Evolutionary conservation across 768 basidiomycete species (phyloP), one percentile per base, ranked within the genome.

Genomic region (Leucosporidium creatinivorum): DNA sequence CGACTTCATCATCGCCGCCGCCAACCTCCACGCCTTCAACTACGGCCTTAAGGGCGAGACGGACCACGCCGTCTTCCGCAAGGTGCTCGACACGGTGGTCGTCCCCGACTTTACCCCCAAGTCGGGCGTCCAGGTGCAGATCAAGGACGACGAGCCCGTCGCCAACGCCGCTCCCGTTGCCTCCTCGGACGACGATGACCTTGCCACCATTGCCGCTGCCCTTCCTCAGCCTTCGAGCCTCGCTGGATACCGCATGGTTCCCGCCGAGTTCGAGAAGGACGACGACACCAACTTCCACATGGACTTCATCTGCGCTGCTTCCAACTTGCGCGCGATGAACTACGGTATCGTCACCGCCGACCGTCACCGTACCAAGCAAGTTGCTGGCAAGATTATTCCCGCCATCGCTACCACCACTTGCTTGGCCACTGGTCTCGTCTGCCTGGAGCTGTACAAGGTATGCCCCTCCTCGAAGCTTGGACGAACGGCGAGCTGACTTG

Each of bases 361-460:
- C 79, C 84, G 86, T 61, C 93, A 98, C 80, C 84, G 86, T 61
- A 98, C 96, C 51, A 98, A 98, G 81, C 89, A 93, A 7, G 94
- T 97, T 75, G 93, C 93, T 19, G 94, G 96, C 58, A 98, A 98
- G 83, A 98, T 98, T 77, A 98, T 99, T 71, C 96, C 96, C 66
- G 96, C 96, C 26, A 97, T 98, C 76, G 94, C 93, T n/a, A 98
- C 94, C 8, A 97, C 94, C 6, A 98, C 96, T 1, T 87, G 93
- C 23, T 84, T 97, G 59, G 89, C 96, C 58, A 91, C 91, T n/a
- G 94, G 94, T 25, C 79, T 98, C 66, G 91, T 94, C 56, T 97
- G 94, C 79, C 79, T 98, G 61, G 96, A 99, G 80, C 84, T 99
- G 50, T 97, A 94, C 83, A 99, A 99, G 86, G 91, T 89, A 73